These are phyloP conservation scores for Lentinus tigrinus DNA, from an alignment of 768 basidiomycete species.

Conservation along the genomic window DNA sequence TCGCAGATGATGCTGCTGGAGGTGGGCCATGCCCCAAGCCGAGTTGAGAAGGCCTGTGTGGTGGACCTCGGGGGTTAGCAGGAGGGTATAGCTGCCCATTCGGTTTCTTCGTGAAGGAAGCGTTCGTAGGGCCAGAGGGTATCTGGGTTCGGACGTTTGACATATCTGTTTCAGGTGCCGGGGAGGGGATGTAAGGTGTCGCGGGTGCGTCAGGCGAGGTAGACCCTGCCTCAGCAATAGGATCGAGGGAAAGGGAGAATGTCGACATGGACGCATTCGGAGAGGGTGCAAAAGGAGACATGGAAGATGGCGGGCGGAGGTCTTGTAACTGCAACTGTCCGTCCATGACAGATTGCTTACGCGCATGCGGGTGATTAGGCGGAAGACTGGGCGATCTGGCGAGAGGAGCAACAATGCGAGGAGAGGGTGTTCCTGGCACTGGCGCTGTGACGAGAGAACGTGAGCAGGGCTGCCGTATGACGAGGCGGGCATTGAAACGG, in stretches of 20 bases:
- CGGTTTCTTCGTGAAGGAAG: conserved; percentile 15
- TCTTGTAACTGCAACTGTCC: conserved; percentile 39
- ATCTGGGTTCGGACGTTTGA: conserved; percentile 19
- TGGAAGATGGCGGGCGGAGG: conserved; percentile 12
- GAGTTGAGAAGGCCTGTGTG: conserved; percentile 38
- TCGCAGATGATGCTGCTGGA: conserved; percentile 17
- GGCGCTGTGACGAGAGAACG: no score
- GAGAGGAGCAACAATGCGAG: conserved; percentile 38
- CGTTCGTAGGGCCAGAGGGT: conserved; percentile 2
- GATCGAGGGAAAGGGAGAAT: conserved; percentile 34
- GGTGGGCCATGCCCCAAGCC: conserved; percentile 48
- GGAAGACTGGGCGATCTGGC: conserved; percentile 43
- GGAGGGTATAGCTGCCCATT: conserved; percentile 36
- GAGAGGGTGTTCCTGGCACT: conserved; percentile 12
- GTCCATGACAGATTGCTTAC: conserved; percentile 69
- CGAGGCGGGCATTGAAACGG: background rate
- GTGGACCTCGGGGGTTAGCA: conserved; percentile 16
- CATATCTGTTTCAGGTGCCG: conserved; percentile 9
- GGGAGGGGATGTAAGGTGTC: conserved; percentile 28
- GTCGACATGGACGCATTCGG: conserved; percentile 32
- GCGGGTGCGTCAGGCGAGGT: conserved; percentile 27
- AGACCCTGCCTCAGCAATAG: conserved; percentile 30
- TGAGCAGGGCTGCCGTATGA: no score
- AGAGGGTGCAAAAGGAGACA: conserved; percentile 21
- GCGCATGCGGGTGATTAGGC: conserved; percentile 71